These are phyloP conservation scores for Karstenula rhodostoma DNA, from an alignment of 2,329 filamentous ascomycete species.

Conservation along the genomic window DNA sequence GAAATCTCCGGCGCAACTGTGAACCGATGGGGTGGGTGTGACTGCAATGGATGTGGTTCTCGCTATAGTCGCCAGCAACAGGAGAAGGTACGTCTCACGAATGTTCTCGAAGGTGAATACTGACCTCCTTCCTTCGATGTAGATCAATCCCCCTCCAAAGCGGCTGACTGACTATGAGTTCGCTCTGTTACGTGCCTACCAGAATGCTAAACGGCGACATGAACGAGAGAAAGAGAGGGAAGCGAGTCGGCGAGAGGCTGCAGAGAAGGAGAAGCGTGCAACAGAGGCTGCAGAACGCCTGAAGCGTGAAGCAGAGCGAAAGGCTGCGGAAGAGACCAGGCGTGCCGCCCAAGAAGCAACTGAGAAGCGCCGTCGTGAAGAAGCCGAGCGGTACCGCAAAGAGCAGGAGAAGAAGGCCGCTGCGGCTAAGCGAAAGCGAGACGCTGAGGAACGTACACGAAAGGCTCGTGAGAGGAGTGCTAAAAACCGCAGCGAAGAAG, in stretches of 20 bases:
- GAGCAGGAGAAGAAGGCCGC: background rate
- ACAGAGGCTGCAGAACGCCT: too few species aligned
- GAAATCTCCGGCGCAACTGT: background rate
- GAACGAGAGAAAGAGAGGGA: background rate
- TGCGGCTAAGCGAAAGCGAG: background rate
- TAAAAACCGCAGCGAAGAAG: background rate
- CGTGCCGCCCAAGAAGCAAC: background rate
- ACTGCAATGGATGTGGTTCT: background rate
- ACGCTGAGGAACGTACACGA: background rate
- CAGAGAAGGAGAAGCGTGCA: background rate
- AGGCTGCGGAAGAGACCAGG: background rate
- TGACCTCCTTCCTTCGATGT: background rate
- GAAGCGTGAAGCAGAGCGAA: background rate
- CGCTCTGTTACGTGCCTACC: background rate
- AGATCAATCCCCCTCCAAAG: background rate
- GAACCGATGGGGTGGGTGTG: background rate
- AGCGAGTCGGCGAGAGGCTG: background rate
- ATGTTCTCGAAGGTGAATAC: too few species aligned
- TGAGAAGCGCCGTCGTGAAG: background rate
- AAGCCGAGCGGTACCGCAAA: background rate
- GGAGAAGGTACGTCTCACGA: background rate
- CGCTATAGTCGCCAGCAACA: background rate
- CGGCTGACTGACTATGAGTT: background rate
- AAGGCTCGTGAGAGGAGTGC: background rate
- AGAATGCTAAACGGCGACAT: background rate